Evolutionary conservation across 257 asterid species (phyloP), one percentile per base, ranked within the genome.

Genomic region (Ajuga chamaepitys): DNA sequence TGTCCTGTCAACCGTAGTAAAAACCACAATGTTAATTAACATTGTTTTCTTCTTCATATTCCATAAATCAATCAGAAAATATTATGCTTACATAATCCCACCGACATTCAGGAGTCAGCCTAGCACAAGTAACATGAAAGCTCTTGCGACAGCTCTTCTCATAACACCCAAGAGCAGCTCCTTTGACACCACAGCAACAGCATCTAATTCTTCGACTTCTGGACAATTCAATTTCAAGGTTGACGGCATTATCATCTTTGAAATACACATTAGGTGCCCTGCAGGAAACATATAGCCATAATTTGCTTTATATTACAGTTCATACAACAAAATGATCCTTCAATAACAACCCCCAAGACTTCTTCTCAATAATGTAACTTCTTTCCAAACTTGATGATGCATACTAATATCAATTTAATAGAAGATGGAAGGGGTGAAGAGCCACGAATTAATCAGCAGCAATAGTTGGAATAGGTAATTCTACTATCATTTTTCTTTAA

Each of bases 261-360:
- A 85, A 93, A 70, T 84, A 93, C 45, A 84, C 97, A 63, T 93
- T 87, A 40, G 99, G 97, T 40, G 97, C 99, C 99, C 99, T 93
- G 93, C 70, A 75, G 58, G 58, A 72, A 65, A 75, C 63, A 40
- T 45, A 48, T 13, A 40, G 34, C 38, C 26, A 48, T 57, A 40
- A 26, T 38, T 48, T 7, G 17, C 16, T 35, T 13, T 24, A 2
- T 9, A 12, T 45, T 26, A 16, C 13, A 57, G 17, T 26, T 41
- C 46, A 61, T 53, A 32, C 17, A 51, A 46, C 30, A 64, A 11
- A 26, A 51, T n/a, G 10, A 61, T 11, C 28, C 47, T 5, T 16
- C 72, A 34, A 48, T 41, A 37, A 61, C 24, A 14, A 22, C 45
- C 69, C 53, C n/a, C 66, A 53, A 20, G 24, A 46, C 20, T 18